phyloP scores from a whole-genome alignment of 2,329 filamentous ascomycete genomes.

The Ascochyta clinopodiicola region DNA sequence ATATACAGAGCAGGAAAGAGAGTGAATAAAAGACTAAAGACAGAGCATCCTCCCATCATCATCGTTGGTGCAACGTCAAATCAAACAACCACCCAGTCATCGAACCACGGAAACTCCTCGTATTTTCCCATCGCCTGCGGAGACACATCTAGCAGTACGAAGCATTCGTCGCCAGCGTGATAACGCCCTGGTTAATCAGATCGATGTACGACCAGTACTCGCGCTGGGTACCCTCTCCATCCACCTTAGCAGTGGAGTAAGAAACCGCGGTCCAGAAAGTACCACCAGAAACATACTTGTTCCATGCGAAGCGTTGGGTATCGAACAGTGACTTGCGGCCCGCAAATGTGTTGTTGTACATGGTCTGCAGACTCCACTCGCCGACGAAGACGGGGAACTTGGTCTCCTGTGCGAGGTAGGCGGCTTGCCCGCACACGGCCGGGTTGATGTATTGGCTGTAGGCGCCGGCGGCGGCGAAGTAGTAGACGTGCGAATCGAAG shows the following conservation, averaged over 20 bases:
- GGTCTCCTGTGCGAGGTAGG: not conserved
- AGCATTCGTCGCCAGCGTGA: constrained; percentile 6
- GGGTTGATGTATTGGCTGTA: constrained; percentile 7
- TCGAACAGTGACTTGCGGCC: constrained; percentile 10
- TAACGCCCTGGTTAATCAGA: constrained; percentile 14
- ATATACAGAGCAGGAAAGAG: too few species aligned
- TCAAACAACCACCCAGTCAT: too few species aligned
- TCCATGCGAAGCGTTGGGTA: constrained; percentile 11
- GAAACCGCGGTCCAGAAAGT: constrained; percentile 10
- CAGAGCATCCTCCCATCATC: too few species aligned
- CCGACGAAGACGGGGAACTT: constrained; percentile 17
- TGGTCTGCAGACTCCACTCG: constrained; percentile 15
- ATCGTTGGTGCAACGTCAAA: too few species aligned
- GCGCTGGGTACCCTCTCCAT: constrained; percentile 17
- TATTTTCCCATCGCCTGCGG: too few species aligned
- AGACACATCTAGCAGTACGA: constrained; percentile 7
- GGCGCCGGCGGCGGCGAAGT: constrained; percentile 2
- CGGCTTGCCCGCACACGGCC: constrained; percentile 2
- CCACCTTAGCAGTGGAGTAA: constrained; percentile 4
- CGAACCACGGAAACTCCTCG: too few species aligned
- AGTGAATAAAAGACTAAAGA: too few species aligned
- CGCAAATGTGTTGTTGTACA: constrained; percentile 11
- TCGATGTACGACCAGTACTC: constrained; percentile 19
- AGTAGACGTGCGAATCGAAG: constrained; percentile 12
- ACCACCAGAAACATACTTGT: constrained; percentile 9